Evolutionary conservation across 1,139 yeast species (phyloP).

Genomic region (Saccharomyces hybrid): DNA sequence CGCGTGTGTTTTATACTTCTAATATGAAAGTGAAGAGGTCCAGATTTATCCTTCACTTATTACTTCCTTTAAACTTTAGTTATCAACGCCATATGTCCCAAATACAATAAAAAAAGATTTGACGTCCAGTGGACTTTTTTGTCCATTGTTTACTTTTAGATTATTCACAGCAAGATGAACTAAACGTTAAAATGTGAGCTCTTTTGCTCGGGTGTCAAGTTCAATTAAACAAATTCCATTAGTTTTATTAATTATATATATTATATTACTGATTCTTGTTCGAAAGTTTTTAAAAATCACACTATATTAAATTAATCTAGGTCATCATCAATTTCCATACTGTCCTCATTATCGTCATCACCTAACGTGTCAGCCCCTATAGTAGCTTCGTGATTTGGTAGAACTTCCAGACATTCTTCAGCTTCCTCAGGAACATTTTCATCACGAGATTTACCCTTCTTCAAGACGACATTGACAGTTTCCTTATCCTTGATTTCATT

Average conservation of each 20-base stretch:
- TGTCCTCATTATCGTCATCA: conserved; percentile 36
- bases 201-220: neutral
- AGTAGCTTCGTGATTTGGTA: conserved; percentile 71
- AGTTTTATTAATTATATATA: neutral
- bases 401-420: conserved; percentile 64
- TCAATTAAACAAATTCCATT: neutral
- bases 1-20: no score
- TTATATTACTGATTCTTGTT: neutral
- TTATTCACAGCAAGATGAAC: neutral
- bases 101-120: no score
- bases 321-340: conserved; percentile 20
- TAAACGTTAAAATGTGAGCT: neutral
- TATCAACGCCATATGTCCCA: no score
- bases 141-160: neutral
- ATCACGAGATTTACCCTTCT: conserved; percentile 68
- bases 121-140: neutral
- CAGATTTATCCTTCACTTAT: no score
- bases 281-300: neutral
- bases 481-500: conserved; percentile 89
- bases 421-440: conserved; percentile 48
- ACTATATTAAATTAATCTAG: neutral
- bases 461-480: conserved; percentile 53
- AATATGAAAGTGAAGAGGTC: no score
- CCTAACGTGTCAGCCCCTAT: conserved; percentile 38
- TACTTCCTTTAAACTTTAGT: no score